Conservation (phyloP, 2,329 filamentous ascomycete species). For the Talaromyces sp. region DNA sequence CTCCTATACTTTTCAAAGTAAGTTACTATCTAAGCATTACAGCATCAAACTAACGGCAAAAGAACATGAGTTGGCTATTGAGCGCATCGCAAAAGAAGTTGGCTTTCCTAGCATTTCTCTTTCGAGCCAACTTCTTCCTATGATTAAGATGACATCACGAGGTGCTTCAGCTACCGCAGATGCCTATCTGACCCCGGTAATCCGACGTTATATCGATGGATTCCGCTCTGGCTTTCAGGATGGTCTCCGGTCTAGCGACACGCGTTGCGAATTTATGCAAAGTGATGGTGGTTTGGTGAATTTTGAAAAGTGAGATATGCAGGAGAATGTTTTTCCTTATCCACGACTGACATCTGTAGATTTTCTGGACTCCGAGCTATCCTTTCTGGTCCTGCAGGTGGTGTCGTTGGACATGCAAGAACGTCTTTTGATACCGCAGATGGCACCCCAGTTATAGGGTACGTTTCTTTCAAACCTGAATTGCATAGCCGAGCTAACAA, state of each 20-base stretch:
- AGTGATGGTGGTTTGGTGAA: conserved; percentile 9
- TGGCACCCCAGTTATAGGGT: conserved; percentile 59
- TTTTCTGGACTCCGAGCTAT: conserved; percentile 83
- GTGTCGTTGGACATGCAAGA: conserved; percentile 85
- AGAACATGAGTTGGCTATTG: conserved; percentile 70
- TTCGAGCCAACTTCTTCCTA: conserved; percentile 69
- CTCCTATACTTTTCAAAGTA: conserved; percentile 69
- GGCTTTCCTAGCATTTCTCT: conserved; percentile 67
- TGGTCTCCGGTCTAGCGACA: conserved; percentile 49
- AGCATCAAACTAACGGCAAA: not conserved
- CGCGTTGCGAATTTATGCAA: conserved; percentile 9
- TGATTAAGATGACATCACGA: conserved; percentile 70
- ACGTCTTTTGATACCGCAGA: conserved; percentile 80
- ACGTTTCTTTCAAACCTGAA: not conserved
- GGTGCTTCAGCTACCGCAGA: conserved; percentile 69
- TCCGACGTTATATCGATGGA: conserved; percentile 58
- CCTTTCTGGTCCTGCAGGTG: conserved; percentile 81
- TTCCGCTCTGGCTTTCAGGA: conserved; percentile 60
- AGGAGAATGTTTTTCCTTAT: conserved; percentile 35
- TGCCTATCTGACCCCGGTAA: conserved; percentile 68
- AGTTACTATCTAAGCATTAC: not conserved
- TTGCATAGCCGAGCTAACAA: not conserved
- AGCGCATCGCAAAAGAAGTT: conserved; percentile 65
- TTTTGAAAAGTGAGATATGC: conserved; percentile 5
- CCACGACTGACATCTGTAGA: conserved; percentile 50